Base-by-base conservation (phyloP, 2,329 filamentous ascomycete species). In the Penicillium occitanis region DNA sequence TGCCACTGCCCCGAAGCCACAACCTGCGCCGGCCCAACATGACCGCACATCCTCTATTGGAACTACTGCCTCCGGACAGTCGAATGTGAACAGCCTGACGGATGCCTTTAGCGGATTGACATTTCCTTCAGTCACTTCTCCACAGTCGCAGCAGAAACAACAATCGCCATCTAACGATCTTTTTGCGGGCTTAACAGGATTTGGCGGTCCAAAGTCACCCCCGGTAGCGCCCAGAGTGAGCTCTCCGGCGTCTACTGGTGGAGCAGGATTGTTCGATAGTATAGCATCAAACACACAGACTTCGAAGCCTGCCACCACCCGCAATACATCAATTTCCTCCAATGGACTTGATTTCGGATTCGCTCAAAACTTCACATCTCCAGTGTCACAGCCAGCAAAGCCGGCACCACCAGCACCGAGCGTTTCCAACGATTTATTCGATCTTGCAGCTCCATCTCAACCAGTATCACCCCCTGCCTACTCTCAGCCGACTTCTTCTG, bases 211-310 rank as follows among this genome's bases (percentile, higher is more conserved):
- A 50, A 80, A 81, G 69, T 78, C 80, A 8, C 74, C 76, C 0
- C 75, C 75, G 71, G 80, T 80, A 71, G 81, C 80, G 65, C 78
- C 81, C 62, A 81, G 83, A 71, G 70, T 84, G 71, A 79, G 81
- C 68, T 80, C 84, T 46, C 78, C 86, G 48, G 75, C 82, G 68
- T 78, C 81, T 44, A 77, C 86, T 70, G 77, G 82, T 57, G 85
- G 90, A 68, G 91, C 92, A 61, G 92, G 93, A 58, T 95, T 97
- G 78, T 97, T 97, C 74, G 89, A 96, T 73, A 80, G 85, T 50
- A 69, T 78, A 25, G 88, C 90, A 71, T 86, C 90, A n/a, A 88
- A 87, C 66, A 88, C 87, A 64, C 78, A 87, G 17, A 77, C 84
- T 10, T 77, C 80, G 5, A 72, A 83, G 71, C 72, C 76, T 14